Evolutionary conservation across 345 rosid species (phyloP).

Genomic region (Mallotus nudiflorus): DNA sequence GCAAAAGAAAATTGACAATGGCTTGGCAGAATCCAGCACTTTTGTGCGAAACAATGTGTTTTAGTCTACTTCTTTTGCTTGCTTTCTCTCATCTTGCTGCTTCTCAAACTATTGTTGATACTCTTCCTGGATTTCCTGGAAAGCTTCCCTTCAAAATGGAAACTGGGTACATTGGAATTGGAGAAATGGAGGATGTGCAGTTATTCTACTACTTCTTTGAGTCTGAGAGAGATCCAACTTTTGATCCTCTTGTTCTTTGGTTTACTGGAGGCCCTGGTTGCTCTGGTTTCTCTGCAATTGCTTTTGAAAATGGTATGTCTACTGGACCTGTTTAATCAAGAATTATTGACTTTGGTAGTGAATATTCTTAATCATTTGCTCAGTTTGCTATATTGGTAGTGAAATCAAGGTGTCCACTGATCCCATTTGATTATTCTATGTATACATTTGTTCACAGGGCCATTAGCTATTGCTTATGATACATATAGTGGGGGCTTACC

Average conservation of each 20-base stretch:
- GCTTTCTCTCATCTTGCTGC: slow-evolving; percentile 10
- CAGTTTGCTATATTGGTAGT: too few relatives aligned
- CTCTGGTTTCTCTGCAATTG: slow-evolving; percentile 44
- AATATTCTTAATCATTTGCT: background rate
- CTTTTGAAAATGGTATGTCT: slow-evolving; percentile 39
- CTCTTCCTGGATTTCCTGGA: slow-evolving; percentile 36
- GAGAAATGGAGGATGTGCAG: slow-evolving; percentile 36
- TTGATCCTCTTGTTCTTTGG: slow-evolving; percentile 45
- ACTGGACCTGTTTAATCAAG: too few relatives aligned
- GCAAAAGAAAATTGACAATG: background rate
- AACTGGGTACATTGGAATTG: slow-evolving; percentile 43
- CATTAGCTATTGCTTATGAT: slow-evolving; percentile 25
- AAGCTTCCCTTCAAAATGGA: slow-evolving; percentile 44
- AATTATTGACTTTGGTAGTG: background rate
- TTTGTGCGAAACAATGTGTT: slow-evolving; percentile 1
- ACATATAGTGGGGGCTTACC: slow-evolving; percentile 32
- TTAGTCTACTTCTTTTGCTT: background rate
- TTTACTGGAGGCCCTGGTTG: slow-evolving; percentile 47
- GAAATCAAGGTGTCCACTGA: too few relatives aligned
- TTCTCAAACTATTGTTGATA: slow-evolving; percentile 22
- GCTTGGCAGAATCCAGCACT: background rate
- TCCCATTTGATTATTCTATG: too few relatives aligned
- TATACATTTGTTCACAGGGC: too few relatives aligned
- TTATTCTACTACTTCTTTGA: slow-evolving; percentile 43
- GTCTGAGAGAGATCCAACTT: slow-evolving; percentile 39